Base-by-base conservation (phyloP, 1,284 basidiomycete genomes). In the Sutorius eximius region DNA sequence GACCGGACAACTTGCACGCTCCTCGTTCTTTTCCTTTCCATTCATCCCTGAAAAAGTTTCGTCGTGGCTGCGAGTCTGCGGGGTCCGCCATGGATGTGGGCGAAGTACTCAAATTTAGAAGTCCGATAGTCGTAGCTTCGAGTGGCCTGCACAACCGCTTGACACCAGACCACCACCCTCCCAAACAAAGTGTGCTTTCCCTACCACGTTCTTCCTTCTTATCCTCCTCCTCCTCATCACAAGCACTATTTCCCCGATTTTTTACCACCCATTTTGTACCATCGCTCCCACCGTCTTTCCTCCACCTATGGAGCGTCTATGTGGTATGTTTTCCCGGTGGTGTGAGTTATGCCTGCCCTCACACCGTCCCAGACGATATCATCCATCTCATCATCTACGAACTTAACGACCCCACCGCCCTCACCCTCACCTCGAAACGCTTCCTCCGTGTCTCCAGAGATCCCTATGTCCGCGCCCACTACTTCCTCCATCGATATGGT, bases 401-500 rank as follows among this genome's bases (percentile, higher is more conserved):
- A 65, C 79, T 89, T 55, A 73, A 77, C 61, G 81, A 86, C 68
- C 88, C 87, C 38, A 77, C 76, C 45, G 66, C 79, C 34, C 75
- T 89, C 64, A 80, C 79, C 9, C 75, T 78, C 54, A 70, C 78
- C 51, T 85, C 79, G 30, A 82, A 77, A 64, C 83, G 83, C 56
- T 79, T 83, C 64, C 69, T 82, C 62, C 63, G 73, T n/a, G 82
- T 89, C 70, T 83, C 85, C 12, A 79, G 78, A 69, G 86, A 87
- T 70, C 80, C 86, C 48, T 89, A 88, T 66, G 81, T 87, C 61
- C 80, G 87, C 58, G 85, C 87, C 12, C 80, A 80, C 62, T 90
- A 89, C 70, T 90, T 90, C 69, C 78, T 90, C 61, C 72, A 77
- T 58, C 85, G 87, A 59, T 82, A 87, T 71, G 87, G 88, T 22